Conservation (phyloP, 805 yeast genomes). For the Starmerella stigmatis region DNA sequence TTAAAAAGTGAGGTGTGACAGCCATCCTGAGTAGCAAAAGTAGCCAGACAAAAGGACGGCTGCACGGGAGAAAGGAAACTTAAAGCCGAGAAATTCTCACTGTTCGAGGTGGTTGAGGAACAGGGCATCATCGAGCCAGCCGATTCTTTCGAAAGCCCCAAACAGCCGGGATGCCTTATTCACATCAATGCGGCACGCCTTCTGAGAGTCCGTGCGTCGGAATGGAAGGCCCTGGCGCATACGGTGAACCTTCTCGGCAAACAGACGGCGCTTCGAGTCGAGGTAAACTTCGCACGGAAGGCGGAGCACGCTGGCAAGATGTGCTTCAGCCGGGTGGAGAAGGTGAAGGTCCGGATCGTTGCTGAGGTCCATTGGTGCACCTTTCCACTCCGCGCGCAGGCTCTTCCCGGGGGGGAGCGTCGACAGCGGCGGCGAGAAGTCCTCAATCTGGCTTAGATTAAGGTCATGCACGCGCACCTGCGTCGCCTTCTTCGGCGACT, state of each 20-base stretch:
- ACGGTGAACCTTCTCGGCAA: slow-evolving; percentile 78
- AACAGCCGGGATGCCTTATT: slow-evolving; percentile 87
- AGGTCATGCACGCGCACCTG: slow-evolving; percentile 34
- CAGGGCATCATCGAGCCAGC: slow-evolving; percentile 76
- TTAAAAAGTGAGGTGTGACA: background rate
- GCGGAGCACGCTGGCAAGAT: slow-evolving; percentile 77
- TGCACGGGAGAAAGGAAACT: background rate
- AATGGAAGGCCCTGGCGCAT: slow-evolving; percentile 61
- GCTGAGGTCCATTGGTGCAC: slow-evolving; percentile 87
- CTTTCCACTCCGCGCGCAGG: slow-evolving; percentile 92
- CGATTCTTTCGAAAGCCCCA: slow-evolving; percentile 83
- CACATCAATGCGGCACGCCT: slow-evolving; percentile 93
- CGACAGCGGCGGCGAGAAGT: slow-evolving; percentile 62
- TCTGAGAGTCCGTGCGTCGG: slow-evolving; percentile 95
- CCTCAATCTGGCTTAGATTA: slow-evolving; percentile 43
- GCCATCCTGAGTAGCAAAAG: too few relatives aligned
- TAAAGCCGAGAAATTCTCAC: background rate
- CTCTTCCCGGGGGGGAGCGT: slow-evolving; percentile 61
- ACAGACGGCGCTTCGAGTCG: slow-evolving; percentile 71
- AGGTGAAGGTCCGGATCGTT: slow-evolving; percentile 60
- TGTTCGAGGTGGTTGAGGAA: slow-evolving; percentile 40
- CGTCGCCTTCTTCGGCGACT: background rate
- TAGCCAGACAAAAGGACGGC: background rate
- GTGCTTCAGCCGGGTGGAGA: slow-evolving; percentile 85
- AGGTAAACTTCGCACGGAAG: slow-evolving; percentile 74